Evolutionary conservation across 2,329 filamentous ascomycete species (phyloP).

Genomic region (Coniella vitis): DNA sequence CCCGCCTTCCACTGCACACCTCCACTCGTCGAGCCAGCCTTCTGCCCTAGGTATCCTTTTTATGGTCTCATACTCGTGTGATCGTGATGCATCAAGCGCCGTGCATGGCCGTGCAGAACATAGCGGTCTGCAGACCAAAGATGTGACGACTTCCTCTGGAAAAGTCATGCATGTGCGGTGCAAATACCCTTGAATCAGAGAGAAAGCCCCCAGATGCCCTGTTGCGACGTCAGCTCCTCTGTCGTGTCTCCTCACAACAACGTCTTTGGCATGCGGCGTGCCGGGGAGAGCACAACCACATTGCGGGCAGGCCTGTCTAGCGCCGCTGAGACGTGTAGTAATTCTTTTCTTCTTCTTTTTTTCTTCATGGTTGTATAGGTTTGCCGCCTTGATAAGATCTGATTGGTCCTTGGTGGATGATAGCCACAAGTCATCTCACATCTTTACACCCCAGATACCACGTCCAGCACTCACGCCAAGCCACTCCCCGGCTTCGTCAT

Average conservation of each 20-base stretch:
- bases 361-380: neutral
- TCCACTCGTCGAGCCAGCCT: neutral
- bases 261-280: too few species aligned
- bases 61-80: constrained; percentile 6
- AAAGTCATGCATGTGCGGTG: too few species aligned
- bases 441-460: constrained; percentile 70
- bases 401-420: neutral
- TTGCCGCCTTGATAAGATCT: neutral
- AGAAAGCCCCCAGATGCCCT: constrained; percentile 8
- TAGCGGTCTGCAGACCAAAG: neutral
- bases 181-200: too few species aligned
- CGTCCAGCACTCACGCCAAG: constrained; percentile 74
- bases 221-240: constrained; percentile 2
- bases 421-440: constrained; percentile 6
- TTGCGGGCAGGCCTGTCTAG: too few species aligned
- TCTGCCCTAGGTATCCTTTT: neutral
- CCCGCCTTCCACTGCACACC: neutral
- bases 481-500: constrained; percentile 71
- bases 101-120: constrained; percentile 11
- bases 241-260: constrained; percentile 1
- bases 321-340: too few species aligned
- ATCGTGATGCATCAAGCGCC: constrained; percentile 14
- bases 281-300: too few species aligned
- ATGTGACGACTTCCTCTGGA: too few species aligned
- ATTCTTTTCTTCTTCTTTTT: too few species aligned